phyloP scores from a whole-genome alignment of 2,329 filamentous ascomycete species.

The Plenodomus biglobosus region DNA sequence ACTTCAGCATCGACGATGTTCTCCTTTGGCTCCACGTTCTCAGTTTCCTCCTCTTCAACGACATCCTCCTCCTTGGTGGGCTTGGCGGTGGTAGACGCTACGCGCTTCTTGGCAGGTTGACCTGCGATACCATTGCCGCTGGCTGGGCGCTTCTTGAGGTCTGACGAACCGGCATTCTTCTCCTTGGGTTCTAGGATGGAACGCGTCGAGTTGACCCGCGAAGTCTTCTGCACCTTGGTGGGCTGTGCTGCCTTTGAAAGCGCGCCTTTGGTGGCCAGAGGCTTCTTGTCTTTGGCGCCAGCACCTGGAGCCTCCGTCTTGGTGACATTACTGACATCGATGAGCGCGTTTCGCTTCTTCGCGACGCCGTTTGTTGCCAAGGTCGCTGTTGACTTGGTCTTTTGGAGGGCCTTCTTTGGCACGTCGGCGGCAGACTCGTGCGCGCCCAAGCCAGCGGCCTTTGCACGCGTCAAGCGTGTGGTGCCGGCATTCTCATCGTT shows the following conservation, averaged over 20 bases:
- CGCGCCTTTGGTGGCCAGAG: conserved; percentile 61
- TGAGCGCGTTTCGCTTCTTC: conserved; percentile 80
- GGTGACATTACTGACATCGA: conserved; percentile 92
- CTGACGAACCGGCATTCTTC: conserved; percentile 62
- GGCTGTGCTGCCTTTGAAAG: conserved; percentile 78
- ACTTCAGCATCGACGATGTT: conserved; percentile 54
- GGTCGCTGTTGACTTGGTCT: conserved; percentile 46
- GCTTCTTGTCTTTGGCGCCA: conserved; percentile 68
- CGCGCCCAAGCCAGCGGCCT: conserved; percentile 70
- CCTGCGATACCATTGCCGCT: conserved; percentile 70
- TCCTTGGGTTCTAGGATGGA: conserved; percentile 68
- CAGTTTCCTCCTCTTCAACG: conserved; percentile 53
- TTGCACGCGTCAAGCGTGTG: conserved; percentile 88
- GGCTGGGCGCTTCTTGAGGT: conserved; percentile 74
- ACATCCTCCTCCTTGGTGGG: conserved; percentile 57
- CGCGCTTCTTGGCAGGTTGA: conserved; percentile 68
- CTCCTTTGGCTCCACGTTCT: conserved; percentile 59
- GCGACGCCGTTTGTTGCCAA: conserved; percentile 46
- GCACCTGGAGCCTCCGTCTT: conserved; percentile 62
- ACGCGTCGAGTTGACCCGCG: conserved; percentile 62
- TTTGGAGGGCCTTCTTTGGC: conserved; percentile 52
- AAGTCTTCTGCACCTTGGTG: conserved; percentile 76
- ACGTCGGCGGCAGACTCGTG: conserved; percentile 58
- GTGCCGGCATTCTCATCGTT: conserved; percentile 85
- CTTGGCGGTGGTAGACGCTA: conserved; percentile 55